phyloP scores from a whole-genome alignment of 345 rosid species.

The Mercurialis annua region DNA sequence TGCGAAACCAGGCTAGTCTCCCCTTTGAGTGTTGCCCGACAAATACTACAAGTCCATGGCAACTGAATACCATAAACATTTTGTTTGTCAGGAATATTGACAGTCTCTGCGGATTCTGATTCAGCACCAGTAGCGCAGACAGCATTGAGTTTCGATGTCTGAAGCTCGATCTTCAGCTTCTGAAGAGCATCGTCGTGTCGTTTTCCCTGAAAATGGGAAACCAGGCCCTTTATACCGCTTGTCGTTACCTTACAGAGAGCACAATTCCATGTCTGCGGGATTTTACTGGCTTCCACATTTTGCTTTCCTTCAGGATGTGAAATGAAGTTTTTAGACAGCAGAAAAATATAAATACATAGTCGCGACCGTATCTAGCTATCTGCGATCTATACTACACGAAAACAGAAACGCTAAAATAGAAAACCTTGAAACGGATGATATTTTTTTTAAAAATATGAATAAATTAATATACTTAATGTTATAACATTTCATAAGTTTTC shows the following conservation, averaged over 20 bases:
- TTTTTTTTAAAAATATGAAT: too few relatives aligned
- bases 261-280: background rate
- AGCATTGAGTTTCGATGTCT: background rate
- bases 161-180: conserved; percentile 9
- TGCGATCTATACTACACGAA: too few relatives aligned
- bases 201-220: conserved; percentile 7
- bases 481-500: too few relatives aligned
- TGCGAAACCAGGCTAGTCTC: background rate
- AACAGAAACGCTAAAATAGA: too few relatives aligned
- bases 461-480: too few relatives aligned
- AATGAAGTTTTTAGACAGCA: conserved; percentile 24
- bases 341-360: conserved; percentile 26
- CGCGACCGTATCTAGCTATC: conserved; percentile 8
- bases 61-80: background rate
- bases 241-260: background rate
- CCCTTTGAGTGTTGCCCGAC: background rate
- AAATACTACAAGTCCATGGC: background rate
- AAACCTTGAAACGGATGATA: too few relatives aligned
- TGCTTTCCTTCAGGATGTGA: conserved; percentile 24
- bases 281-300: conserved; percentile 12
- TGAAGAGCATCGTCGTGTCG: background rate
- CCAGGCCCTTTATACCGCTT: background rate
- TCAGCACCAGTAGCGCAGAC: background rate
- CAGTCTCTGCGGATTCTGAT: too few relatives aligned
- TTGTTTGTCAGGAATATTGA: too few relatives aligned